Base-by-base conservation (phyloP, 257 asterid genomes). In the Solanum boliviense region DNA sequence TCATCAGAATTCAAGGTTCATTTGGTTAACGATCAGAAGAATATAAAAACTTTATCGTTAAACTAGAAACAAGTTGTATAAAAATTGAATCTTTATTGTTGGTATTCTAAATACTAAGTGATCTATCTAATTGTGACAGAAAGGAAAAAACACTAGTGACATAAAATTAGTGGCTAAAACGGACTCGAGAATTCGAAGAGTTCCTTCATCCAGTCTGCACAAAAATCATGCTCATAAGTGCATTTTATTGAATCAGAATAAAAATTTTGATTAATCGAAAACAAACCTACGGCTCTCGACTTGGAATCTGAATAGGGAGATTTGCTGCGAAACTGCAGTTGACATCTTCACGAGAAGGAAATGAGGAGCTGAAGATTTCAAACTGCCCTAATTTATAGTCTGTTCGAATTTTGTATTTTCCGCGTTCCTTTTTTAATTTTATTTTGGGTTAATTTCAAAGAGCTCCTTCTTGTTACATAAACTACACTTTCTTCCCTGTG, bases 181-280 rank as follows among this genome's bases (percentile, higher is more conserved):
- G 84, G 93, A 89, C 82, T 94, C 95, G 87, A 96, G 95, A 87
- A 96, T 86, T 85, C 92, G 93, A 83, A 94, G 52, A 23, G 95
- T 93, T 84, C 67, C 94, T 29, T 92, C 95, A 83, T 94, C 93
- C 87, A 94, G 91, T 89, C 99, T 96, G 92, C 76, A 75, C 36
- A 84, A 68, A 68, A 27, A n/a, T 25, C 65, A 41, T 79, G 84
- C 38, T 44, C 39, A 79, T 62, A 78, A 78, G 60, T 44, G 65
- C 36, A 41, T 25, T 78, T 78, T 78, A 78, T 32, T 76, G 84
- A 88, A 39, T 27, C 21, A 35, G 48, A 79, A 23, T 84, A 15
- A 13, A 83, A 25, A 0, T 8, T 72, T 32, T 32, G 27, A 9
- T 6, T 13, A 32, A 86, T n/a, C n/a, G 16, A 11, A 84, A 35